Evolutionary conservation across 2,329 filamentous ascomycete genomes (phyloP), one percentile per base, ranked within the genome.

Genomic region (Penicillium sp.): DNA sequence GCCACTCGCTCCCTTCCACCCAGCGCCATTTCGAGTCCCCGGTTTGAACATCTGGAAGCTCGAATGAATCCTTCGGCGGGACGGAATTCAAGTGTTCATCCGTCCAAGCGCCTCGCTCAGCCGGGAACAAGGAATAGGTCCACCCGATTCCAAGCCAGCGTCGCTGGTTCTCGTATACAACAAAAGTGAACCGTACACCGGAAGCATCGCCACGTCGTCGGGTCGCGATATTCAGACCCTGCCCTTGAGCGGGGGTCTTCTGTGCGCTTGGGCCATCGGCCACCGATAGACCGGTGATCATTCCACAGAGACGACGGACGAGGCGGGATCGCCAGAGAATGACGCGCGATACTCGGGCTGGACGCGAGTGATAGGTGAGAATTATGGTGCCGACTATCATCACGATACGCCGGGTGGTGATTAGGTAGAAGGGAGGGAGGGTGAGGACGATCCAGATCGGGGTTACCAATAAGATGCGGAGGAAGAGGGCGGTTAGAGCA

Each of bases 131-230:
- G 34, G 88, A 95, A 2, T 88, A 88, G 0, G 94, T 97, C 92
- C 94, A 99, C 0, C 94, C 94, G 11, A 99, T 83, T 1, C 92
- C 93, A 3, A 99, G 78, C 94, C 94, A 99, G 48, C 94, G 85
- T 37, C 94, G 85, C 73, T 99, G 94, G 65, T 99, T 99, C 72
- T 99, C 94, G 67, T 92, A 97, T 2, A 99, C 82, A 44, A 94
- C 92, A 60, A 99, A 99, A 0, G 94, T 99, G 68, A 99, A 99
- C 40, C 92, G 90, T 13, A 99, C 90, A 1, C 92, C 92, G 0
- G 91, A 85, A 4, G 89, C 87, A 59, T 73, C 66, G 58, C 77
- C 63, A 43, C 71, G 67, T 51, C 71, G 71, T 48, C 66, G 71
- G 18, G 79, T 78, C 14, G 78, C 76, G 28, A 82, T 74, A 48